phyloP scores from a whole-genome alignment of 345 rosid genomes.

The Cardamine occulta region DNA sequence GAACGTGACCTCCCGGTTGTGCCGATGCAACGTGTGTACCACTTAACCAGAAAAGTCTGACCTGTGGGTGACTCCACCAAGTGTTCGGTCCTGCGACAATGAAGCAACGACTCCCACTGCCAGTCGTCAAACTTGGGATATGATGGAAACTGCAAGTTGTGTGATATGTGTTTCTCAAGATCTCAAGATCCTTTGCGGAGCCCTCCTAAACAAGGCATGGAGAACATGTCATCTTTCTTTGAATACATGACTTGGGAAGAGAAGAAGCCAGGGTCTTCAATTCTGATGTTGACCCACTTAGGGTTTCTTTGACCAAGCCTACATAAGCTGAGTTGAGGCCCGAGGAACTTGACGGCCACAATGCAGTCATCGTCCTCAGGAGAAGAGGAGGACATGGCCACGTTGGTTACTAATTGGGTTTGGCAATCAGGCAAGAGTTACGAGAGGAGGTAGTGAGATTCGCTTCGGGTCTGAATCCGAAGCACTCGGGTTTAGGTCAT shows the following conservation, averaged over 20 bases:
- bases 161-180: neutral
- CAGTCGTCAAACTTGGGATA: too few relatives aligned
- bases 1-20: too few relatives aligned
- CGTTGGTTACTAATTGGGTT: neutral
- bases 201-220: neutral
- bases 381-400: constrained; percentile 4
- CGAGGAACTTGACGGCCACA: neutral
- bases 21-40: too few relatives aligned
- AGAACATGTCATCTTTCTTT: neutral
- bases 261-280: neutral
- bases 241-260: constrained; percentile 6
- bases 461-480: neutral
- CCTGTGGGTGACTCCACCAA: too few relatives aligned
- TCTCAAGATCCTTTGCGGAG: constrained; percentile 1
- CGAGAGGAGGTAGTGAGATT: neutral
- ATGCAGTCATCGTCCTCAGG: neutral
- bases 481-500: neutral
- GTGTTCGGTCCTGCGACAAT: too few relatives aligned
- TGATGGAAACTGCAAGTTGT: too few relatives aligned
- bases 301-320: neutral
- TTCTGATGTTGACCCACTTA: constrained; percentile 22
- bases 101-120: too few relatives aligned
- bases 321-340: constrained; percentile 17
- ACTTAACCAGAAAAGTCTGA: too few relatives aligned
- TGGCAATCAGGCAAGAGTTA: neutral